Conservation (phyloP, 148 eudicot genomes). For the Camellia japonica region DNA sequence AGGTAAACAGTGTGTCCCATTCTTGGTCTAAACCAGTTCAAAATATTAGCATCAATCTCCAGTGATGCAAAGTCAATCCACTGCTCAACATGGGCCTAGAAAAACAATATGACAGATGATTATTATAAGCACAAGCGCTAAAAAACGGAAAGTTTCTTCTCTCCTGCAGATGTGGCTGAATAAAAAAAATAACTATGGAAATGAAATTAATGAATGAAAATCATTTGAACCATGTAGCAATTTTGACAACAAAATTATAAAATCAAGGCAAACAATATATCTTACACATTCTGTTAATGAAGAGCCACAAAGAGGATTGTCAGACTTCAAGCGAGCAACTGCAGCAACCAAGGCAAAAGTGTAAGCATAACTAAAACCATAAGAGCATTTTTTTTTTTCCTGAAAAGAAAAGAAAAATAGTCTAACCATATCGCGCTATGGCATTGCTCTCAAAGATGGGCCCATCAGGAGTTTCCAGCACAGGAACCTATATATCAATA, state of each 20-base stretch:
- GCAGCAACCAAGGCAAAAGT: constrained; percentile 18
- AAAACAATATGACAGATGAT: neutral
- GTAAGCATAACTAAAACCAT: neutral
- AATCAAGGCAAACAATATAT: neutral
- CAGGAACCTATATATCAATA: constrained; percentile 44
- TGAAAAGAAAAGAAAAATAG: neutral
- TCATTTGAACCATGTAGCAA: neutral
- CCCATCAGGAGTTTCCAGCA: constrained; percentile 68
- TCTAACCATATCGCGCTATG: constrained; percentile 63
- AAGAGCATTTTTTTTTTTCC: neutral
- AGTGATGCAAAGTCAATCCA: constrained; percentile 67
- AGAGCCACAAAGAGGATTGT: constrained; percentile 48
- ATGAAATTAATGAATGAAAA: neutral
- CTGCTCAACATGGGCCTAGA: constrained; percentile 56
- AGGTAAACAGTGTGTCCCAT: constrained; percentile 38
- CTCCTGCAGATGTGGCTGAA: neutral
- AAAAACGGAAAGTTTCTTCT: neutral
- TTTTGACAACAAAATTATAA: neutral
- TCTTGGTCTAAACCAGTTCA: constrained; percentile 44
- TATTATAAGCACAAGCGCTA: neutral
- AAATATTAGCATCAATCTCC: constrained; percentile 49
- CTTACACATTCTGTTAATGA: constrained; percentile 55
- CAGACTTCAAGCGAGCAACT: constrained; percentile 52
- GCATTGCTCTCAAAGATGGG: constrained; percentile 69
- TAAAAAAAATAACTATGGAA: neutral